Evolutionary conservation across 768 basidiomycete genomes (phyloP), one percentile per base, ranked within the genome.

Genomic region (Leccinellum albellum): DNA sequence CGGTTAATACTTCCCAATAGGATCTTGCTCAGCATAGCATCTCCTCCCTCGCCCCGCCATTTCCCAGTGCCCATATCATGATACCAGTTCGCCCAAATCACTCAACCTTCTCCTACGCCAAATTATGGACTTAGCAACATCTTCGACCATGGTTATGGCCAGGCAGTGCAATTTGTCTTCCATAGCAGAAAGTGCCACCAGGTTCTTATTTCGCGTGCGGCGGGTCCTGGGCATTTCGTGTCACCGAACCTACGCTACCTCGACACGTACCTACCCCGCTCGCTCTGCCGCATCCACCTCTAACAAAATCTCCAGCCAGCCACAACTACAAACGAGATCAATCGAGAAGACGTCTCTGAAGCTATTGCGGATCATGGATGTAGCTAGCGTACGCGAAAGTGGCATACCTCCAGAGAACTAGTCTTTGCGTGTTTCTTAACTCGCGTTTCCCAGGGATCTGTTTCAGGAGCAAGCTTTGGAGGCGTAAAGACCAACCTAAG

Each of bases 401-500:
- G 61, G 54, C 7, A 24, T 54, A n/a, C 67, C 61, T 31, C 20
- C 48, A 20, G 71, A 66, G 23, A 55, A 13, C 24, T 29, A 57
- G 12, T 62, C 65, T 23, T 23, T 53, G 1, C 53, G 55, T 2
- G 20, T 48, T 1, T 57, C 63, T 24, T 70, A 67, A 57, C 51
- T 31, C 37, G 63, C 67, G 8, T 73, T 71, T 24, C 59, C 70
- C 2, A 68, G 72, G 5, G 71, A 71, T 52, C 29, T 53, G 23
- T 21, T 56, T 23, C 69, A 96, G 93, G 84, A 88, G 86, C 70
- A 97, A 95, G 77, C 79, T 94, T 21, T 94, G 91, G 91, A 83
- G 91, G 58, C 84, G 91, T 50, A 94, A 87, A 68, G 91, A 94
- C 68, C 86, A 88, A 66, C 82, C 84, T 42, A 89, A 89, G 74